Evolutionary conservation across 1,284 basidiomycete genomes (phyloP).

Genomic region (Microbotryomycetes sp.): DNA sequence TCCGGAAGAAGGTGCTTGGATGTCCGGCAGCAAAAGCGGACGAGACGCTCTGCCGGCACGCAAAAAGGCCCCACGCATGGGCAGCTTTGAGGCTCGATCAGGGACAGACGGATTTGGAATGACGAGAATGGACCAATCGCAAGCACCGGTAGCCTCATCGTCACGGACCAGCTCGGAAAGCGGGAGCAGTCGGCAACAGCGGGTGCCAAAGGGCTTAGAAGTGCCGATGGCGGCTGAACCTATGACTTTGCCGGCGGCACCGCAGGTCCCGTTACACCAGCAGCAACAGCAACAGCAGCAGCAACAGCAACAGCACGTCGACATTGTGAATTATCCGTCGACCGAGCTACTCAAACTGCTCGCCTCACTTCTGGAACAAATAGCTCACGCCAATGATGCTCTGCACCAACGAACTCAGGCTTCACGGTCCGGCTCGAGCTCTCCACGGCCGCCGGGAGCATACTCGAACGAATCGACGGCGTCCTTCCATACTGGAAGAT

Average conservation of each 20-base stretch:
- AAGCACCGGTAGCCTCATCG: not conserved
- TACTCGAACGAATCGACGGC: not conserved
- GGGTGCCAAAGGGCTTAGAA: not conserved
- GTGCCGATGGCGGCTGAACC: not conserved
- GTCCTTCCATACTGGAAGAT: slow-evolving; percentile 11
- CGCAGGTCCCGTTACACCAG: not conserved
- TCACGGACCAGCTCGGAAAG: not conserved
- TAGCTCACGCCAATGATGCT: slow-evolving; percentile 81
- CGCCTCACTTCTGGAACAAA: slow-evolving; percentile 82
- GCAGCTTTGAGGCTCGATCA: not conserved
- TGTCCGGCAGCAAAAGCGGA: not conserved
- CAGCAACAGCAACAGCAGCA: not conserved
- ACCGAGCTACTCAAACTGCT: slow-evolving; percentile 72
- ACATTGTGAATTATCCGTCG: slow-evolving; percentile 51
- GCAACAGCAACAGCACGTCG: slow-evolving; percentile 41
- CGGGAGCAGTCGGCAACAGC: too few relatives aligned
- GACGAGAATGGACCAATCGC: not conserved
- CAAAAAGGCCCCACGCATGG: not conserved
- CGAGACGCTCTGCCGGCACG: not conserved
- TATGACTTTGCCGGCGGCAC: not conserved
- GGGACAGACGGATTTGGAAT: not conserved
- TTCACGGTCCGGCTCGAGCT: not conserved
- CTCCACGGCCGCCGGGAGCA: not conserved
- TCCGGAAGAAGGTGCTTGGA: not conserved
- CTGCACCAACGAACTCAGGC: slow-evolving; percentile 26